phyloP scores from a whole-genome alignment of 2,329 filamentous ascomycete species.

The Fusarium equiseti region DNA sequence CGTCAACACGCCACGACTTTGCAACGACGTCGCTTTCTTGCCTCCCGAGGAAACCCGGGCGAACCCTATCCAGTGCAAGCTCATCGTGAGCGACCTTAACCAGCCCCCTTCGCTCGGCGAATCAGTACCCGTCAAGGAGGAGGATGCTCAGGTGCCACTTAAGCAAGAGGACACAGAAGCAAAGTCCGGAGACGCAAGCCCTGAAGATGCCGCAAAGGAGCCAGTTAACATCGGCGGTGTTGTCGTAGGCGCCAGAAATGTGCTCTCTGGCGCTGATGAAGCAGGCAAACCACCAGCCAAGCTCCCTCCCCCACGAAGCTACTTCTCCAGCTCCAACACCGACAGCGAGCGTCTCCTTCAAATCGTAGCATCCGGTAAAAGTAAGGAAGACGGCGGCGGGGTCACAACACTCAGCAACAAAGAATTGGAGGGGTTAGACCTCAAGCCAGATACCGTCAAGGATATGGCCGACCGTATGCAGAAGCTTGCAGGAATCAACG shows the following conservation, averaged over 20 bases:
- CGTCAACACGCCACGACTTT: constrained; percentile 88
- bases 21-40: constrained; percentile 86
- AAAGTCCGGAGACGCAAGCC: background rate
- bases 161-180: constrained; percentile 23
- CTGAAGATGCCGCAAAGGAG: constrained; percentile 51
- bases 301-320: constrained; percentile 60
- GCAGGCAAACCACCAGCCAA: constrained; percentile 61
- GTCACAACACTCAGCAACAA: constrained; percentile 71
- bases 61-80: constrained; percentile 80
- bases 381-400: constrained; percentile 70
- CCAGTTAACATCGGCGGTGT: constrained; percentile 65
- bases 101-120: constrained; percentile 56
- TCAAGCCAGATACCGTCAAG: constrained; percentile 76
- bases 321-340: constrained; percentile 47
- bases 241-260: constrained; percentile 63
- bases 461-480: constrained; percentile 76
- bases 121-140: constrained; percentile 49
- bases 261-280: constrained; percentile 60
- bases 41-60: constrained; percentile 83
- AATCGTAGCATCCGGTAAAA: constrained; percentile 59
- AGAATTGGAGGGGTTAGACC: constrained; percentile 75
- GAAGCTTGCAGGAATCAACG: constrained; percentile 74
- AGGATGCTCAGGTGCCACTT: constrained; percentile 19
- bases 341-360: constrained; percentile 53
- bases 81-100: constrained; percentile 68